Evolutionary conservation across 108 stramenopile species (phyloP), one percentile per base, ranked within the genome.

Genomic region (Nitzschia inconspicua): DNA sequence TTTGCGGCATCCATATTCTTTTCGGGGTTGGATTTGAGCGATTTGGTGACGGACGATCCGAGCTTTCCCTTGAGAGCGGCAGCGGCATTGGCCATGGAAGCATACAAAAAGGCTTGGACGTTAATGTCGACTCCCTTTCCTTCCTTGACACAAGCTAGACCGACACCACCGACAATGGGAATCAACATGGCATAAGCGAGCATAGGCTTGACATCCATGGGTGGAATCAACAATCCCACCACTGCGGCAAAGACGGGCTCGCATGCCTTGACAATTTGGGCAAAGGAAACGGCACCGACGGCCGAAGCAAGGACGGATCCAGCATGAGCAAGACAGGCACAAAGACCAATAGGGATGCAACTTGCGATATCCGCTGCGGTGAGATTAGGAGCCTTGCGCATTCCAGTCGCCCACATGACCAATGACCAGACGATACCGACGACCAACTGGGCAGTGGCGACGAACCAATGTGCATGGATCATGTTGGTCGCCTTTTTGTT

Each of bases 1-100:
- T 97, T 97, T 56, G 94, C 93, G 40, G 91, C 80, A 65, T 94
- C 88, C 95, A 97, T 95, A 80, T 97, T 95, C 84, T 97, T 91
- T 43, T 82, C 66, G 47, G 90, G 80, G 58, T 95, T 88, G 24
- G 56, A 60, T 67, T 89, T 88, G 43, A 92, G 76, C 29, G 73
- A 57, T 66, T 96, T 91, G 32, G 91, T 92, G 50, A 93, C 84
- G 35, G 90, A 84, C 30, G 83, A 86, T 44, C 97, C 94, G 16
- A 94, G 73, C 54, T 88, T 88, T 75, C 86, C 90, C 83, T 91
- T 91, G 28, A 91, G 72, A 14, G 90, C 84, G 31, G 90, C 90
- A 20, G 91, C 84, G 32, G 88, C 70, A 64, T 98, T 98, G 28
- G 97, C 95, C 43, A 91, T 73, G 65, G 94, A 95, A 27, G 97